Evolutionary conservation across 1,139 yeast species (phyloP).

Genomic region (Hyphopichia fennica): DNA sequence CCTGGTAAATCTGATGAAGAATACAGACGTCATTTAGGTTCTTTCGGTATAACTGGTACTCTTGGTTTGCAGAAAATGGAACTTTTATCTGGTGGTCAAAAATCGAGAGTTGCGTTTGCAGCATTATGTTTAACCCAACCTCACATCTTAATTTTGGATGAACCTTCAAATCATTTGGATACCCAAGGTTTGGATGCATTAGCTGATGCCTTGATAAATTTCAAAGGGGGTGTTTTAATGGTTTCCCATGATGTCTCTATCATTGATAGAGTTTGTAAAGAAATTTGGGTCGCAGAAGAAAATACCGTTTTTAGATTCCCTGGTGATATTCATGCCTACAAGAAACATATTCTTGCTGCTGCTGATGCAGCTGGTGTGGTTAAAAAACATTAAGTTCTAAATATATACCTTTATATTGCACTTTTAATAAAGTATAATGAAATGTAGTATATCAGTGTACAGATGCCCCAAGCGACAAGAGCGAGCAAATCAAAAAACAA

Average conservation of each 20-base stretch:
- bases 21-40: conserved; percentile 93
- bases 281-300: conserved; percentile 92
- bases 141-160: conserved; percentile 91
- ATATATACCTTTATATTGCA: too few species aligned
- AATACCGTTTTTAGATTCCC: conserved; percentile 78
- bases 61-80: conserved; percentile 90
- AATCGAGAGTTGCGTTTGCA: conserved; percentile 97
- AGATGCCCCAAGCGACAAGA: not conserved
- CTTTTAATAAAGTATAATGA: not conserved
- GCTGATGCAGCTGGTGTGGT: conserved; percentile 91
- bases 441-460: not conserved
- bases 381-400: conserved; percentile 55
- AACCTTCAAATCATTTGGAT: conserved; percentile 98
- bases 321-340: conserved; percentile 85
- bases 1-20: conserved; percentile 98
- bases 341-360: conserved; percentile 75
- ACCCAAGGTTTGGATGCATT: conserved; percentile 96
- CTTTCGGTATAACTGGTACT: conserved; percentile 95
- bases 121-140: conserved; percentile 88
- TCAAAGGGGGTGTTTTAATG: conserved; percentile 95
- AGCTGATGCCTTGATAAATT: conserved; percentile 80
- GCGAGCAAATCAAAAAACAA: not conserved
- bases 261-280: conserved; percentile 83
- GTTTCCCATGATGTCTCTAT: conserved; percentile 96
- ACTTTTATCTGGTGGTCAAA: conserved; percentile 94